phyloP scores from a whole-genome alignment of 2,329 filamentous ascomycete species.

The Coniochaeta sp. region DNA sequence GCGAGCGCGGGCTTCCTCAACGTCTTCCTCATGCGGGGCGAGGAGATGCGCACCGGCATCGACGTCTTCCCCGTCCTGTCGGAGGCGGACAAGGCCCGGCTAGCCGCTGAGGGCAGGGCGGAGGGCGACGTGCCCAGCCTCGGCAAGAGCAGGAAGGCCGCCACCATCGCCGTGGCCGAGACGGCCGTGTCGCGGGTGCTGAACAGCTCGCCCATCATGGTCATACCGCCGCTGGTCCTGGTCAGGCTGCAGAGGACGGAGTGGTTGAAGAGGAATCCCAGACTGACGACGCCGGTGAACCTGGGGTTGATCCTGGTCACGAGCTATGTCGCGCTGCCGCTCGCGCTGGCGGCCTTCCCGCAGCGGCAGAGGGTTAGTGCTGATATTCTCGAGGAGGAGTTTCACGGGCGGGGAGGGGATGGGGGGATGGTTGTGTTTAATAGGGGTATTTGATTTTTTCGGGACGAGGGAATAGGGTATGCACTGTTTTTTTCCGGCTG shows the following conservation, averaged over 20 bases:
- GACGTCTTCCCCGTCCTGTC: conserved; percentile 81
- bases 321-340: conserved; percentile 78
- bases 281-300: conserved; percentile 75
- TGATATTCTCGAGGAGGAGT: conserved; percentile 73
- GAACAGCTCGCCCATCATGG: conserved; percentile 96
- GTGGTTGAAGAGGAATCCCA: conserved; percentile 73
- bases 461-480: neutral
- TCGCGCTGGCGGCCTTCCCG: conserved; percentile 87
- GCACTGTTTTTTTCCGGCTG: neutral
- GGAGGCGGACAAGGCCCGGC: conserved; percentile 55
- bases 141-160: conserved; percentile 82
- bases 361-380: conserved; percentile 79
- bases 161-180: conserved; percentile 82
- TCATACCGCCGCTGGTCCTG: conserved; percentile 79
- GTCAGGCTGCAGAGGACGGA: conserved; percentile 75
- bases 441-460: conserved; percentile 67
- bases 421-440: conserved; percentile 92
- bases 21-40: conserved; percentile 94
- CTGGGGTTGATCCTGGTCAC: conserved; percentile 80
- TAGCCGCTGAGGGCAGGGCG: conserved; percentile 48
- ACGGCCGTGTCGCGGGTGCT: conserved; percentile 86
- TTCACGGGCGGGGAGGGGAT: conserved; percentile 71
- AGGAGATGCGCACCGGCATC: conserved; percentile 90
- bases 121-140: conserved; percentile 62
- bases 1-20: conserved; percentile 87